Conservation (phyloP, 371 early-diverging fungal species). For the Mortierella sp. region DNA sequence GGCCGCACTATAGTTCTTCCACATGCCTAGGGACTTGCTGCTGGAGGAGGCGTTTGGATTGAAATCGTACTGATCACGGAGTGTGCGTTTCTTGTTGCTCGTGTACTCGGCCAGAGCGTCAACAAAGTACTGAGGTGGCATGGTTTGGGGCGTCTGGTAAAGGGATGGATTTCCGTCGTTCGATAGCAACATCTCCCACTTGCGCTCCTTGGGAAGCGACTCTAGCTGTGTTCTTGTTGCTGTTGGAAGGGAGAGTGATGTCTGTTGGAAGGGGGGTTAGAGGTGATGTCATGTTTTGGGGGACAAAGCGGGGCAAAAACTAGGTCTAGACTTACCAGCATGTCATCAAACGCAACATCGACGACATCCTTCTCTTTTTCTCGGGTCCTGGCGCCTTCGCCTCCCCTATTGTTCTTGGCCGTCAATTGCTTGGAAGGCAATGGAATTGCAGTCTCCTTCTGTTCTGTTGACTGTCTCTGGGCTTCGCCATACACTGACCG, state of each 20-base stretch:
- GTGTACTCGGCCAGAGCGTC: constrained; percentile 31
- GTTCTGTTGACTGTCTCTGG: constrained; percentile 28
- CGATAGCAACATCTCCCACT: constrained; percentile 41
- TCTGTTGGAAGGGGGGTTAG: constrained; percentile 6
- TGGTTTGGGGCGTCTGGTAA: constrained; percentile 27
- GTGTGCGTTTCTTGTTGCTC: constrained; percentile 26
- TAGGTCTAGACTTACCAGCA: constrained; percentile 22
- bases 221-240: constrained; percentile 23
- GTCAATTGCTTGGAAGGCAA: too few relatives aligned
- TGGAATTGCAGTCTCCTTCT: constrained; percentile 10
- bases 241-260: constrained; percentile 21
- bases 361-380: constrained; percentile 24
- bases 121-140: constrained; percentile 44
- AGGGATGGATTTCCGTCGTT: constrained; percentile 35
- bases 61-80: constrained; percentile 11
- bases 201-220: constrained; percentile 33
- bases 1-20: constrained; percentile 32
- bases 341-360: constrained; percentile 40
- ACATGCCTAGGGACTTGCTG: constrained; percentile 18
- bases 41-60: constrained; percentile 1
- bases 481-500: constrained; percentile 23
- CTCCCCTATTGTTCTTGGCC: background rate
- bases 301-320: too few relatives aligned
- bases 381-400: background rate
- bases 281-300: background rate